Conservation (phyloP, 1,284 basidiomycete species). For the Phellinidium pouzarii region DNA sequence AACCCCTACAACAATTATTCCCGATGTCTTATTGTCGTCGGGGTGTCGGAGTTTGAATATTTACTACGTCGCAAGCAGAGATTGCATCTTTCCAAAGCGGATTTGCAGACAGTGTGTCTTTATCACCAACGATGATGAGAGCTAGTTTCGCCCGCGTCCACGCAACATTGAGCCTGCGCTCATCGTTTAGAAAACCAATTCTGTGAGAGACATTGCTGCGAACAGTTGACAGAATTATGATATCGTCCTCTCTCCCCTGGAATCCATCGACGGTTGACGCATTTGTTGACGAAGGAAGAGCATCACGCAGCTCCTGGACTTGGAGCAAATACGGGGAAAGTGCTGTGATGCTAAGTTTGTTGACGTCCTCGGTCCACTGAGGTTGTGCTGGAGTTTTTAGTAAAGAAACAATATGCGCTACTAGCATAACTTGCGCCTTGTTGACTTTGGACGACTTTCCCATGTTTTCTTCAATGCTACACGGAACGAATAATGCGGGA, state of each 20-base stretch:
- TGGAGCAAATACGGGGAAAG: slow-evolving; percentile 58
- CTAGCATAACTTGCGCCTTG: slow-evolving; percentile 45
- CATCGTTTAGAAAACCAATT: slow-evolving; percentile 69
- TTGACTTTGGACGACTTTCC: slow-evolving; percentile 57
- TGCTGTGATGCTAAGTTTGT: slow-evolving; percentile 34
- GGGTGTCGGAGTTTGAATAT: slow-evolving; percentile 18
- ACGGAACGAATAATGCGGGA: slow-evolving; percentile 53
- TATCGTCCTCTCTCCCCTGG: slow-evolving; percentile 69
- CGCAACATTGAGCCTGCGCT: slow-evolving; percentile 64
- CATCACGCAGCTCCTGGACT: slow-evolving; percentile 39
- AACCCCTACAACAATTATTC: too few species aligned
- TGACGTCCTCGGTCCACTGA: neutral
- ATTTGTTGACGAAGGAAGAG: slow-evolving; percentile 27
- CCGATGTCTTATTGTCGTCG: neutral
- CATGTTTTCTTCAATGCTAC: slow-evolving; percentile 49
- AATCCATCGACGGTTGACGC: slow-evolving; percentile 67
- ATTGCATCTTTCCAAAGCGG: slow-evolving; percentile 48
- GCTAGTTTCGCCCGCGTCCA: slow-evolving; percentile 64
- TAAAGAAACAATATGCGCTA: slow-evolving; percentile 37
- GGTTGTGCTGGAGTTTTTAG: slow-evolving; percentile 25
- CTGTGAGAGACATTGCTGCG: slow-evolving; percentile 51
- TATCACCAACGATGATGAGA: slow-evolving; percentile 61
- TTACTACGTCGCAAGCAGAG: slow-evolving; percentile 34
- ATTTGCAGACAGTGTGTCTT: slow-evolving; percentile 42
- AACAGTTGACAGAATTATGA: slow-evolving; percentile 68